Evolutionary conservation across 768 basidiomycete genomes (phyloP).

Genomic region (Hemileccinum rubropunctum): DNA sequence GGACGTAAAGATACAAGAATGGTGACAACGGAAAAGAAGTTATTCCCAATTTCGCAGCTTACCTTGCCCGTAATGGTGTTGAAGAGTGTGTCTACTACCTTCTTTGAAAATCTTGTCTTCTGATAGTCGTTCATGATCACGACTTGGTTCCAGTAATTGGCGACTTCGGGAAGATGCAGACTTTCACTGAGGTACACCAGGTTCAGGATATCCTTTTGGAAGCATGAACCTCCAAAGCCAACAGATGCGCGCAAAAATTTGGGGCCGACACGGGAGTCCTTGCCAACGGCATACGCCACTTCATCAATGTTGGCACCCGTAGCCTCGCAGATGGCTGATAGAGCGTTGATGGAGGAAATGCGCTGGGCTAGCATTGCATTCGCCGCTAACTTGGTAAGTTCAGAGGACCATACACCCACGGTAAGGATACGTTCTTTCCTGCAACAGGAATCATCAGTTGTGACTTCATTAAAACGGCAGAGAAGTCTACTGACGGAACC

Average conservation of each 20-base stretch:
- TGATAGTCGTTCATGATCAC: slow-evolving; percentile 99
- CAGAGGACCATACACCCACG: slow-evolving; percentile 98
- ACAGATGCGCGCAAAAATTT: slow-evolving; percentile 95
- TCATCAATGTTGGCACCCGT: slow-evolving; percentile 99
- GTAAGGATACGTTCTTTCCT: slow-evolving; percentile 80
- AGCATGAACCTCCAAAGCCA: slow-evolving; percentile 97
- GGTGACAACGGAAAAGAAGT: neutral
- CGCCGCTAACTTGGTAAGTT: slow-evolving; percentile 96
- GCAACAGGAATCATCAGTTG: slow-evolving; percentile 4
- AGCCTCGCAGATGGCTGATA: slow-evolving; percentile 97
- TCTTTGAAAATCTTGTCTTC: slow-evolving; percentile 92
- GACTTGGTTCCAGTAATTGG: slow-evolving; percentile 96
- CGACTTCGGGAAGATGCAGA: slow-evolving; percentile 93
- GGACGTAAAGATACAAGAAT: neutral
- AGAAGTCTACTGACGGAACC: slow-evolving; percentile 71
- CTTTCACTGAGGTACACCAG: slow-evolving; percentile 96
- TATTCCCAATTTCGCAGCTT: slow-evolving; percentile 11
- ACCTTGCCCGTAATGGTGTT: slow-evolving; percentile 97
- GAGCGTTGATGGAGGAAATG: slow-evolving; percentile 96
- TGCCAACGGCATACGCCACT: slow-evolving; percentile 91
- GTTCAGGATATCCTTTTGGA: slow-evolving; percentile 99
- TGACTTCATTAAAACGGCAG: neutral
- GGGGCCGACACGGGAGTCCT: slow-evolving; percentile 88
- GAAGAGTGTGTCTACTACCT: slow-evolving; percentile 96
- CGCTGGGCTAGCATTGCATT: slow-evolving; percentile 99